These are phyloP conservation scores for Paxillus involutus DNA, from an alignment of 768 basidiomycete species.

Conservation along the genomic window DNA sequence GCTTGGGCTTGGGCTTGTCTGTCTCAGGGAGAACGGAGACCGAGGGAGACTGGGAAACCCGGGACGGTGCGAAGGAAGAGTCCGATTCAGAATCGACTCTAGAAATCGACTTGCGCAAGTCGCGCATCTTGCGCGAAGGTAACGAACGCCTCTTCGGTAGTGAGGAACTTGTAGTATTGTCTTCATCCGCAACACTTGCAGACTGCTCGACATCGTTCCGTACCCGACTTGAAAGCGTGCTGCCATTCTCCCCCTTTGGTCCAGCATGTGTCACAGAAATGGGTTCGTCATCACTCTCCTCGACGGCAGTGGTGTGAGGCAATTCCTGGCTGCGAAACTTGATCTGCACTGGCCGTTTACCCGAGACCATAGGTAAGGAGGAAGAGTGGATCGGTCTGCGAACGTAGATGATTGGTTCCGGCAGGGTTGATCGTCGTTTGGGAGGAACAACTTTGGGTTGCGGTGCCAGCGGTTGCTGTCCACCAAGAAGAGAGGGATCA, in stretches of 20 bases:
- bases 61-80: neutral
- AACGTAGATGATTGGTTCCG: constrained; percentile 30
- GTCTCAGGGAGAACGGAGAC: constrained; percentile 6
- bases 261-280: neutral
- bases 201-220: neutral
- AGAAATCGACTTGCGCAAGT: neutral
- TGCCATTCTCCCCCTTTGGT: neutral
- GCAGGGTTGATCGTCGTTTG: constrained; percentile 12
- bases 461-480: constrained; percentile 2
- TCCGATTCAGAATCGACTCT: constrained; percentile 8
- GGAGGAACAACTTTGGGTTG: neutral
- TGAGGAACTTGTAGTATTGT: neutral
- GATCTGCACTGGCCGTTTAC: constrained; percentile 28
- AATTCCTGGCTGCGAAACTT: constrained; percentile 25
- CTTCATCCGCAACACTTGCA: neutral
- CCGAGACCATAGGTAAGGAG: constrained; percentile 14
- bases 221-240: neutral
- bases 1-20: neutral
- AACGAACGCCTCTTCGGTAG: constrained; percentile 3
- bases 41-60: constrained; percentile 1
- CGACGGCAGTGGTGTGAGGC: neutral
- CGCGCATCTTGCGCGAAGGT: constrained; percentile 4
- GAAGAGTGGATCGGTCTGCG: constrained; percentile 27
- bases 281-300: neutral
- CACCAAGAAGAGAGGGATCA: constrained; percentile 30